Percentiles rank a stretch among this genome's conserved stretches.
Conservation (phyloP, 2,329 filamentous ascomycete species). For the Taxawa tesnikishii region DNA sequence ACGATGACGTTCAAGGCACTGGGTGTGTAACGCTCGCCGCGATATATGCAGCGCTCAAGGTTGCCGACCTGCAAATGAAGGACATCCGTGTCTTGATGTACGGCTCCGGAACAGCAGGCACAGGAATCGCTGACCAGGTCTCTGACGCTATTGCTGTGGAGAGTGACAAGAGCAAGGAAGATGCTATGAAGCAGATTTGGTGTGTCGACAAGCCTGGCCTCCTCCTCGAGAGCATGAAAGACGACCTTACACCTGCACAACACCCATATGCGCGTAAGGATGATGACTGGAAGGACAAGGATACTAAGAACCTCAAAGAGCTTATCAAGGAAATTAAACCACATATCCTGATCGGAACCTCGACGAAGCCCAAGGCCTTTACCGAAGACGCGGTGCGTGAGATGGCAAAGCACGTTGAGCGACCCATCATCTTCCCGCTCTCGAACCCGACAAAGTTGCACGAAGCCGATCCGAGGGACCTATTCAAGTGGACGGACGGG, state of each 20-base stretch:
- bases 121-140: constrained; percentile 77
- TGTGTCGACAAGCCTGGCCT: constrained; percentile 73
- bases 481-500: constrained; percentile 68
- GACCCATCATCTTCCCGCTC: constrained; percentile 78
- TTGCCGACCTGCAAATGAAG: constrained; percentile 51
- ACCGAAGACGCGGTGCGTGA: constrained; percentile 60
- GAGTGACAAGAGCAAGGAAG: constrained; percentile 52
- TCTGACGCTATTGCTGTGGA: constrained; percentile 65
- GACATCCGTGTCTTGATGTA: constrained; percentile 66
- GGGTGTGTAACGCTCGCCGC: constrained; percentile 78
- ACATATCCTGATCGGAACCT: constrained; percentile 74
- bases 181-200: constrained; percentile 73
- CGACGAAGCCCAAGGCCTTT: constrained; percentile 64
- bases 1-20: constrained; percentile 83
- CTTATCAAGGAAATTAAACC: constrained; percentile 62
- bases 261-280: constrained; percentile 52
- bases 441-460: constrained; percentile 78
- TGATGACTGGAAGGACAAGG: constrained; percentile 48
- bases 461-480: constrained; percentile 65
- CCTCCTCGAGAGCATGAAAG: constrained; percentile 49
- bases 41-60: constrained; percentile 62
- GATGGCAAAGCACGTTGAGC: constrained; percentile 61
- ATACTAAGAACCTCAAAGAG: constrained; percentile 47
- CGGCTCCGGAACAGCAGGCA: constrained; percentile 70
- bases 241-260: constrained; percentile 56